Base-by-base conservation (phyloP, 164 flowering plant species). In the Liriodendron chinense region DNA sequence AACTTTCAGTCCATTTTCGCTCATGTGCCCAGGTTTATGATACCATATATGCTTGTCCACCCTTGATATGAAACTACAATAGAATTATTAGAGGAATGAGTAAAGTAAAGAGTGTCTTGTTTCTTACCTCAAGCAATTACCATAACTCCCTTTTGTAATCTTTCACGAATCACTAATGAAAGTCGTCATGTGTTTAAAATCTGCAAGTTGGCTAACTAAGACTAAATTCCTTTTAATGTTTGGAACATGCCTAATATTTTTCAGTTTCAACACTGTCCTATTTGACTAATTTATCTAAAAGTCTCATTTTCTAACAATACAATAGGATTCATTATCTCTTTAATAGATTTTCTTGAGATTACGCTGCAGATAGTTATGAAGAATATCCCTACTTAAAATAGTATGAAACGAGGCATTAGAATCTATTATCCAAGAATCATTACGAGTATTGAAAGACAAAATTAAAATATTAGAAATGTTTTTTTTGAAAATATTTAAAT, bases 221-320 rank as follows among this genome's bases (percentile, higher is more conserved):
- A 47, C 43, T 24, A 47, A 3, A 26, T 20, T 63, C 66, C 9
- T 56, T 22, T 28, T 71, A 47, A 70, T 10, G 1, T 47, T 24
- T 16, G 74, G 75, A 8, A 71, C 48, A 69, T 75, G 73, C 23
- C 4, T 65, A 8, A 72, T 71, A 12, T 65, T 22, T 47, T 77
- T 43, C 21, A 77, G 8, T 9, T 28, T 50, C 22, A 59, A 48
- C 1, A 22, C 1, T 9, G 10, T 2, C 24, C 48, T 68, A 2
- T 59, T 72, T 7, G 12, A 18, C 10, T 71, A 2, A 1, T 47
- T 72, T 18, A 77, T 57, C 20, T 47, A 5, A n/a, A 59, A 72
- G n/a, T 49, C 61, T 0, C 75, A 59, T 0, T 28, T 72, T 3
- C 75, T 75, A 16, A 77, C 59, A 21, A 72, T 72, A 20, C 34